Evolutionary conservation across 2,329 filamentous ascomycete genomes (phyloP).

Genomic region (Aaosphaeria pasadenensis): DNA sequence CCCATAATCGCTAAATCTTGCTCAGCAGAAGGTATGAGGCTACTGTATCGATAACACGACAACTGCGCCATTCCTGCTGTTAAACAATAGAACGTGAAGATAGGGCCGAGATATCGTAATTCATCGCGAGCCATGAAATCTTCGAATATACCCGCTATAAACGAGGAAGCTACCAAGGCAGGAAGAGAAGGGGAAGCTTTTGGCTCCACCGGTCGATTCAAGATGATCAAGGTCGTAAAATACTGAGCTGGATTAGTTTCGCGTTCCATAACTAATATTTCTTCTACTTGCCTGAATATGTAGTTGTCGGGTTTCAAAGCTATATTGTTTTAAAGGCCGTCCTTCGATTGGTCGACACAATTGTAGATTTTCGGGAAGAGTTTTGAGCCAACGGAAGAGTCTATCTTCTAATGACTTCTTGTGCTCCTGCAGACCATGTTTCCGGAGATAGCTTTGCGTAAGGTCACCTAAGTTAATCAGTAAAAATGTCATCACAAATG

Average conservation of each 20-base stretch:
- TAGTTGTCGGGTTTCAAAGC: constrained; percentile 38
- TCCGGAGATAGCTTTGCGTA: constrained; percentile 38
- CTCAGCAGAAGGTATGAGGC: constrained; percentile 23
- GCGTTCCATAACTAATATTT: not conserved
- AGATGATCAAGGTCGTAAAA: constrained; percentile 38
- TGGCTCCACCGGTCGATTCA: constrained; percentile 34
- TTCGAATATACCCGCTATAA: constrained; percentile 43
- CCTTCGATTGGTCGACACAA: constrained; percentile 19
- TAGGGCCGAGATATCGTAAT: constrained; percentile 39
- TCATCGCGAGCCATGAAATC: constrained; percentile 43
- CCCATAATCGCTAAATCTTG: constrained; percentile 26
- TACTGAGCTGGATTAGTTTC: constrained; percentile 21
- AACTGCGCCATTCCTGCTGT: constrained; percentile 40
- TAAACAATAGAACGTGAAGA: constrained; percentile 42
- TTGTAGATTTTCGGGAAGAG: constrained; percentile 29
- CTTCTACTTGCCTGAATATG: constrained; percentile 11
- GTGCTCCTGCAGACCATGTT: constrained; percentile 30
- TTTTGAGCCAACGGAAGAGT: constrained; percentile 41
- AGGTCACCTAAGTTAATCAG: constrained; percentile 27
- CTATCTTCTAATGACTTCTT: constrained; percentile 35
- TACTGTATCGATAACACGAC: constrained; percentile 36
- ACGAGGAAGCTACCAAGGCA: constrained; percentile 41
- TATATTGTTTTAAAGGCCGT: constrained; percentile 22
- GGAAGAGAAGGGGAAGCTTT: constrained; percentile 33
- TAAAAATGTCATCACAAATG: too few species aligned